Percentiles rank a stretch among this genome's conserved stretches.
Conservation (phyloP, 225 moss, liverwort and hornwort genomes). For the Thuidium tamariscinum region DNA sequence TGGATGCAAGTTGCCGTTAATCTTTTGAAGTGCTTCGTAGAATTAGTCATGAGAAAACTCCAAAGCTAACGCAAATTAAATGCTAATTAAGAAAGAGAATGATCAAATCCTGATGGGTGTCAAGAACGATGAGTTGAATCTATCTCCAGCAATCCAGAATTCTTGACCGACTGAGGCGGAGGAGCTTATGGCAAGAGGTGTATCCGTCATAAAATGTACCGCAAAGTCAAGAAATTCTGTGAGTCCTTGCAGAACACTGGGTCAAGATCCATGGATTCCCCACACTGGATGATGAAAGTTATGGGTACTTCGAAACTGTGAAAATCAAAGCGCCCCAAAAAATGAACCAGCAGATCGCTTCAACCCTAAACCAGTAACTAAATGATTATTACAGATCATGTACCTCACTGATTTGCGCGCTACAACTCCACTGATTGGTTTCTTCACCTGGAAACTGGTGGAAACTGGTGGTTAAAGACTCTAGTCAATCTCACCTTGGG, state of each 20-base stretch:
- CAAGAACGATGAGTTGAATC: background rate
- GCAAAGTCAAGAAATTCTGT: background rate
- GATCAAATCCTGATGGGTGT: no score
- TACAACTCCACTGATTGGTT: background rate
- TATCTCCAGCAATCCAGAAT: background rate
- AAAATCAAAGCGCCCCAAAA: background rate
- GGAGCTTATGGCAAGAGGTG: background rate
- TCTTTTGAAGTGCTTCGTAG: background rate
- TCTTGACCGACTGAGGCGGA: background rate
- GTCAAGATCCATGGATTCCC: background rate
- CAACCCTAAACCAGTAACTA: background rate
- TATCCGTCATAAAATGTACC: background rate
- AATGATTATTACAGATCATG: background rate
- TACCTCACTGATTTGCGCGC: background rate
- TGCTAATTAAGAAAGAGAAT: background rate
- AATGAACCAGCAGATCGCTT: background rate
- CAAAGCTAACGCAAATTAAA: background rate
- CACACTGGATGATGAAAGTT: background rate
- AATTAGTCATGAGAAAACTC: background rate
- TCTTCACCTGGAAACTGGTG: background rate
- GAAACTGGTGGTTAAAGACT: background rate
- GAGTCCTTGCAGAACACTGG: background rate
- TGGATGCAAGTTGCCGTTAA: background rate
- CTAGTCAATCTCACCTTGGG: background rate
- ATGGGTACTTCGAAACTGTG: background rate